Evolutionary conservation across 805 yeast genomes (phyloP), one percentile per base, ranked within the genome.

Genomic region (Teunomyces tritomae): DNA sequence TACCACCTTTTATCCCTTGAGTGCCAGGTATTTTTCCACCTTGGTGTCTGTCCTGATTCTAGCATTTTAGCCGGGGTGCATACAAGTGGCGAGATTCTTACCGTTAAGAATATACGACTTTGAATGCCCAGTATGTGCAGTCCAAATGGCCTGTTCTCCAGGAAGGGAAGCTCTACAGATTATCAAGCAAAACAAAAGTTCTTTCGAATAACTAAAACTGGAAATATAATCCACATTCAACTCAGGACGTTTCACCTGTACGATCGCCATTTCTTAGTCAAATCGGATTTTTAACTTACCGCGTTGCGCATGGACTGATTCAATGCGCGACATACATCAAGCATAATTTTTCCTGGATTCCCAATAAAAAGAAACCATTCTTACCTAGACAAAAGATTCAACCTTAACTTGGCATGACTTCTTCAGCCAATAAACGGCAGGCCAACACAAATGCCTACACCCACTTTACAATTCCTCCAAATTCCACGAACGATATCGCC

Each of bases 381-480:
- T 16, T 14, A 17, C 13, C 26, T 13, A 13, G 8, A 32, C n/a
- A 32, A 20, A 20, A 6, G 24, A 20, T 17, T 32, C 14, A 8
- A 13, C 13, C 14, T 32, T 16, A 4, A 5, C 9, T 2, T 16
- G 6, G 34, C 5, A 32, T 32, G 34, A 8, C 17, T 20, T 14
- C n/a, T 2, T 13, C 40, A 1, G 28, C n/a, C 40, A 35, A 20
- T 13, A 37, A 37, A 13, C 40, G 40, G 7, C 29, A 7, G 40
- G 40, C 40, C 14, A 24, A 24, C 40, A 37, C 40, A 8, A 37
- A 37, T n/a, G 40, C 40, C 17, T 37, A 37, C 28, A 20, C 29
- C 1, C 27, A 37, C 16, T 37, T 10, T 29, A 37, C 29, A 26
- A 37, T 37, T 8, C 28, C 29, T 9, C 10, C 29, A 20, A n/a